Base-by-base conservation (phyloP, 345 rosid species). In the Arabis hirsuta region DNA sequence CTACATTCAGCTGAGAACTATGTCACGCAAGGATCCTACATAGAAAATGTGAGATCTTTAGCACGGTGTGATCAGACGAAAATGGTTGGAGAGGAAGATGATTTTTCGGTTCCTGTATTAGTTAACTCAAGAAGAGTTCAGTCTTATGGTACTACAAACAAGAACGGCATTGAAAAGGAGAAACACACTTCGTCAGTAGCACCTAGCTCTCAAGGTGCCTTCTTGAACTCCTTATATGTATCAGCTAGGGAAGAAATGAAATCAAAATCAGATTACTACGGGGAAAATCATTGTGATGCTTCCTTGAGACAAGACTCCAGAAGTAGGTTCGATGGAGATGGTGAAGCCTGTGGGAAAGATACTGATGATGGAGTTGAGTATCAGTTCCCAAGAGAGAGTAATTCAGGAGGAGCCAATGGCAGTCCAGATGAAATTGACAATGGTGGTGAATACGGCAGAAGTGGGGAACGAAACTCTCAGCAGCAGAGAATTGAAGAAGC, bases 21-120 rank as follows among this genome's bases (percentile, higher is more conserved):
- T 55, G 76, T 57, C 57, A 24, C 76, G 43, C 42, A 22, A 39
- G 81, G 62, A 55, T 32, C 57, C 1, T 32, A 6, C 65, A 78
- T 65, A 55, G 63, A 67, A 31, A 78, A 61, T 73, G 55, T 51
- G 63, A 81, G 53, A 50, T 61, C 82, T 12, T 38, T 66, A 36
- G 58, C 73, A 16, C 71, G 34, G 16, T 57, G 57, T 73, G 84
- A 67, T 58, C 81, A 72, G 77, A 76, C 71, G 58, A 83, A 80
- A 71, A 55, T 55, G 19, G 59, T 57, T 4, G 79, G 79, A 20
- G 86, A 85, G 64, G 92, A 84, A 68, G 92, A 84, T 62, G 91
- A 86, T 76, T 88, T 80, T 63, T 71, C 55, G 14, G 96, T 90
- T 76, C 87, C 93, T 19, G 86, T 86, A 32, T 86, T 69, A 67